Percentiles rank a stretch among this genome's conserved stretches.
Evolutionary conservation across 2,329 filamentous ascomycete genomes (phyloP).

Genomic region (Ophiocordyceps polyrhachis-furcata): DNA sequence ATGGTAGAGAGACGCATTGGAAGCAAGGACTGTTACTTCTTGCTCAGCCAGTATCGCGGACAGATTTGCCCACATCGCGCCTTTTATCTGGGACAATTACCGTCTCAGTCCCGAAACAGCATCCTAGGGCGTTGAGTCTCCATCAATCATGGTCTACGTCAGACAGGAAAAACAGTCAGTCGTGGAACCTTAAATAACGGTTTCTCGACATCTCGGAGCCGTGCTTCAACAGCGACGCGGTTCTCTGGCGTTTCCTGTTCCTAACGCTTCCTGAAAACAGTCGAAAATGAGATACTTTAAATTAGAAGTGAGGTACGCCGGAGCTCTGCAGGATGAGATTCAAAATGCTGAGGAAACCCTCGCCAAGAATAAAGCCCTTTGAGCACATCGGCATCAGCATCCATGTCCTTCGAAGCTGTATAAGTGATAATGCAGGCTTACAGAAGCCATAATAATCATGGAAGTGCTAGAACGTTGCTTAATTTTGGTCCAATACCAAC

Average conservation of each 20-base stretch:
- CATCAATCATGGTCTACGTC: slow-evolving; percentile 40
- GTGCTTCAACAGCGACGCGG: neutral
- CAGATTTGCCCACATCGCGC: slow-evolving; percentile 31
- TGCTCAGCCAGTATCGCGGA: slow-evolving; percentile 32
- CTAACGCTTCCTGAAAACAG: no score
- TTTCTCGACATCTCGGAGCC: no score
- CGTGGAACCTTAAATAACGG: slow-evolving; percentile 22
- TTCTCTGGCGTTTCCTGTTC: no score
- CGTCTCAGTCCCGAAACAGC: slow-evolving; percentile 50
- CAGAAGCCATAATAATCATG: slow-evolving; percentile 70
- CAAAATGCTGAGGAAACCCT: slow-evolving; percentile 80
- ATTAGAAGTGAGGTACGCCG: slow-evolving; percentile 51
- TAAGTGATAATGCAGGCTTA: slow-evolving; percentile 8
- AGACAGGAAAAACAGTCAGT: slow-evolving; percentile 23
- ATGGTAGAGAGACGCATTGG: slow-evolving; percentile 70
- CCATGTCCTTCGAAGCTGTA: neutral
- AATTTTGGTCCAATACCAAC: slow-evolving; percentile 57
- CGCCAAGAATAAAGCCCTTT: slow-evolving; percentile 73
- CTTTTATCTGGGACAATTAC: slow-evolving; percentile 47
- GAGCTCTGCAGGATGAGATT: slow-evolving; percentile 69
- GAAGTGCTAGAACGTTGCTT: slow-evolving; percentile 43
- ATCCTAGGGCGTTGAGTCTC: slow-evolving; percentile 50
- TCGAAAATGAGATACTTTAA: no score
- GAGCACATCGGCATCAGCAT: neutral
- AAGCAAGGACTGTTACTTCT: slow-evolving; percentile 63